Conservation (phyloP, 495 filamentous ascomycete genomes). For the Chaetomium tenue region DNA sequence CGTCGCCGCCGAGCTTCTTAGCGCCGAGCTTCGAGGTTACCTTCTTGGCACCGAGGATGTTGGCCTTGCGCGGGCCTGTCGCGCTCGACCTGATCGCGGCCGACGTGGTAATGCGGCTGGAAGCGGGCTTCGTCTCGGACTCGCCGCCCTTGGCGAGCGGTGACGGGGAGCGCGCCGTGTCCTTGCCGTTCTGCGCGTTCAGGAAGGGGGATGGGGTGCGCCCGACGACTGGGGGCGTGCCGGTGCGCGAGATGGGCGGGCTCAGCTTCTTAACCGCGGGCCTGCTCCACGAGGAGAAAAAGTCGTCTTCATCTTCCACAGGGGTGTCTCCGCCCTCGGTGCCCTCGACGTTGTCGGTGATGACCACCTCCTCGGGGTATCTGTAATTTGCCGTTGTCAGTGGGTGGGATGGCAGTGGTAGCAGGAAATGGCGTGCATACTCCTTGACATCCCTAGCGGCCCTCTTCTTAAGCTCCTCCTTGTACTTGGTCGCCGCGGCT, state of each 20-base stretch:
- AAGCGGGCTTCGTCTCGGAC: constrained; percentile 44
- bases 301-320: constrained; percentile 84
- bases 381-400: constrained; percentile 45
- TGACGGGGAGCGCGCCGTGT: constrained; percentile 70
- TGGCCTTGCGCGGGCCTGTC: constrained; percentile 68
- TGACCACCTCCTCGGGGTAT: constrained; percentile 80
- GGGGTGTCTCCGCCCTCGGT: constrained; percentile 65
- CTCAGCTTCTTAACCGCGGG: constrained; percentile 95
- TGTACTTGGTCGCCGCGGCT: constrained; percentile 87
- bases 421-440: constrained; percentile 47
- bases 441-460: constrained; percentile 76
- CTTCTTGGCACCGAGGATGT: constrained; percentile 88
- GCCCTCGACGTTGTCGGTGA: constrained; percentile 69
- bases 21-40: constrained; percentile 83
- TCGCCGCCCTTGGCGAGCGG: constrained; percentile 65
- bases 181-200: constrained; percentile 68
- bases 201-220: constrained; percentile 88
- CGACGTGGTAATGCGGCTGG: constrained; percentile 70
- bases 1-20: constrained; percentile 78
- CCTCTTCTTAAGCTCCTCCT: constrained; percentile 85
- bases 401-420: constrained; percentile 23
- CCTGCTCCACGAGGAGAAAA: constrained; percentile 99
- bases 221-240: constrained; percentile 79
- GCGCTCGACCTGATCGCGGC: constrained; percentile 68
- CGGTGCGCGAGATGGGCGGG: constrained; percentile 87